Conservation (phyloP, 331 rosid species). For the Cucumis variabilis region DNA sequence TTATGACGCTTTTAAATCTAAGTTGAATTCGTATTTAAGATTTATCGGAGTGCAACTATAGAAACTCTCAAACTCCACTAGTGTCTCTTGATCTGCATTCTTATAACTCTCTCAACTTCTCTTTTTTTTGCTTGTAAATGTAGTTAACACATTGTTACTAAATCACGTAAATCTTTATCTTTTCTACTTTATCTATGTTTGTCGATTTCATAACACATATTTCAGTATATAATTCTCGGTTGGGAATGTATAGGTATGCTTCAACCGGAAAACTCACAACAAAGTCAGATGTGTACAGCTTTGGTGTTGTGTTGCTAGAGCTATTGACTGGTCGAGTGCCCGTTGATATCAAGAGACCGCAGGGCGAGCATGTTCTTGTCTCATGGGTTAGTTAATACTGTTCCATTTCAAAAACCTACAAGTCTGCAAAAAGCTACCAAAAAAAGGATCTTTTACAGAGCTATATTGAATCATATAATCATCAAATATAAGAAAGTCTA, state of each 20-base stretch:
- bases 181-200: too few relatives aligned
- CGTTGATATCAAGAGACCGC: conserved; percentile 75
- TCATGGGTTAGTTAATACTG: conserved; percentile 73
- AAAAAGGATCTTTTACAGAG: background rate
- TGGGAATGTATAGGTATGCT: conserved; percentile 68
- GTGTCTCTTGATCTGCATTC: too few relatives aligned
- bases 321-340: conserved; percentile 96
- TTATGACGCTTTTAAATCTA: too few relatives aligned
- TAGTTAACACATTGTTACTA: too few relatives aligned
- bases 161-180: too few relatives aligned
- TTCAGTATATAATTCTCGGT: background rate
- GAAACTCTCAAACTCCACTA: too few relatives aligned
- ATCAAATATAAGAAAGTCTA: background rate
- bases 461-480: background rate
- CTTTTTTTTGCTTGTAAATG: too few relatives aligned
- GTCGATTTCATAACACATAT: background rate
- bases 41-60: too few relatives aligned
- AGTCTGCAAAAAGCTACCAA: background rate
- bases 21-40: too few relatives aligned
- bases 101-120: too few relatives aligned
- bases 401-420: background rate
- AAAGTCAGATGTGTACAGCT: conserved; percentile 92
- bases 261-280: conserved; percentile 91
- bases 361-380: conserved; percentile 94
- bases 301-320: conserved; percentile 93